Percentiles rank a stretch among this genome's conserved stretches.
Conservation (phyloP, 139 green algal genomes). For the Haematococcus lacustris region DNA sequence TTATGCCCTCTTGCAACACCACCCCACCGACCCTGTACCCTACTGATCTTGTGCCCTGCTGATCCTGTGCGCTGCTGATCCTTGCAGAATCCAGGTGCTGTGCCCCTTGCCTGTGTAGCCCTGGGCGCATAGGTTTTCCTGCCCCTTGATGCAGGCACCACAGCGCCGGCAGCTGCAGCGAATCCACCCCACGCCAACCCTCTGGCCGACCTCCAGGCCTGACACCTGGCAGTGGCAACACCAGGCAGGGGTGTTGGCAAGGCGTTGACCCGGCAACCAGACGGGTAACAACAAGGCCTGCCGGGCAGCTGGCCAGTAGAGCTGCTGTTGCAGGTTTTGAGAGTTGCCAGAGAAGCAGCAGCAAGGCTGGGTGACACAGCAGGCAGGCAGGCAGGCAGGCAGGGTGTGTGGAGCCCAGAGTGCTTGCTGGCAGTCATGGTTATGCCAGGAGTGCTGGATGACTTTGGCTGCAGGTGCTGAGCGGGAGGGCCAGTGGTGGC, state of each 20-base stretch:
- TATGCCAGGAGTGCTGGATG: too few relatives aligned
- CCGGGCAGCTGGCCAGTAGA: too few relatives aligned
- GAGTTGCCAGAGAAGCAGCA: background rate
- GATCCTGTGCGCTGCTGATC: background rate
- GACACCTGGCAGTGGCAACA: background rate
- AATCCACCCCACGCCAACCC: conserved; percentile 48
- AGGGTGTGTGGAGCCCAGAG: too few relatives aligned
- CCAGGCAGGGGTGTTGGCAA: background rate
- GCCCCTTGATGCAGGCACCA: conserved; percentile 30
- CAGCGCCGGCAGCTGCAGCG: conserved; percentile 41
- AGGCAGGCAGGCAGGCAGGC: background rate
- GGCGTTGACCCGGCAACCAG: background rate
- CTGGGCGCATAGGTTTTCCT: conserved; percentile 44
- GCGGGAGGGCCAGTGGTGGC: too few relatives aligned
- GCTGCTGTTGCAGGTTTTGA: background rate
- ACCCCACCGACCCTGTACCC: background rate
- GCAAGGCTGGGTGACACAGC: background rate
- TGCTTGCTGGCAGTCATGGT: too few relatives aligned
- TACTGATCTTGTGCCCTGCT: background rate
- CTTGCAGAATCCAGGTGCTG: background rate
- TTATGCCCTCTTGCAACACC: background rate
- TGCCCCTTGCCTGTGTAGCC: conserved; percentile 25
- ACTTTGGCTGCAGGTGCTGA: too few relatives aligned
- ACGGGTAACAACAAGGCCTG: background rate
- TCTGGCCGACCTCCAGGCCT: conserved; percentile 12